Conservation (phyloP, 2,329 filamentous ascomycete species). For the Hymenoscyphus scutula region DNA sequence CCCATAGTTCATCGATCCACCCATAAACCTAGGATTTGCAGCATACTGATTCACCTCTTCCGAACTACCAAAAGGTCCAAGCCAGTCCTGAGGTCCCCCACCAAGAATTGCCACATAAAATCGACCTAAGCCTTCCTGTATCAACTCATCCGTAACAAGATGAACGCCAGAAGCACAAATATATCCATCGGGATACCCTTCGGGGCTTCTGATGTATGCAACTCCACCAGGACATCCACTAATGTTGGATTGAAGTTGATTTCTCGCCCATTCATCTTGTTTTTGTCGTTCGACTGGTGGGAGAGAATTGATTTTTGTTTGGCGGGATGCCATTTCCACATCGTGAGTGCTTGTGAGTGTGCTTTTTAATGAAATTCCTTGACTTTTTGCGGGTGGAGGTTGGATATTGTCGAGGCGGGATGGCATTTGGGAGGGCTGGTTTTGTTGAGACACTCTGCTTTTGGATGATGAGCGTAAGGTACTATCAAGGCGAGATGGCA, state of each 20-base stretch:
- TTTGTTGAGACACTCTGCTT: neutral
- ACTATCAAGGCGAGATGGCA: neutral
- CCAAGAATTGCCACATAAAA: neutral
- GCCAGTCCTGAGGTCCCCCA: neutral
- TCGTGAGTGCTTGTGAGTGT: neutral
- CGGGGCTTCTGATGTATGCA: neutral
- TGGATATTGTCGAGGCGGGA: neutral
- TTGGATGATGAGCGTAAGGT: neutral
- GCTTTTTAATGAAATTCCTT: neutral
- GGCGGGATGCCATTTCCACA: slow-evolving; percentile 2
- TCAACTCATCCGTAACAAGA: slow-evolving; percentile 1
- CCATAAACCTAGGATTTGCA: no score
- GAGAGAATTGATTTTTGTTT: slow-evolving; percentile 3
- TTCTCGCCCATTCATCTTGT: slow-evolving; percentile 2
- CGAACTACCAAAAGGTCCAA: neutral
- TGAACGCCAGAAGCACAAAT: neutral
- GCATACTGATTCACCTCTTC: neutral
- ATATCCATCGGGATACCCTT: neutral
- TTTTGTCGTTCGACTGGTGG: neutral
- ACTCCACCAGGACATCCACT: neutral
- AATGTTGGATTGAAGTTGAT: neutral
- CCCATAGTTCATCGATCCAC: no score
- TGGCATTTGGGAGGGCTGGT: neutral
- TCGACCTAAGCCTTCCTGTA: neutral
- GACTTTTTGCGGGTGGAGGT: neutral